A percentile compares a stretch with the other conserved stretches of the same genome.
Conservation (phyloP, 768 basidiomycete species). For the Mrakia hoshinonis region DNA sequence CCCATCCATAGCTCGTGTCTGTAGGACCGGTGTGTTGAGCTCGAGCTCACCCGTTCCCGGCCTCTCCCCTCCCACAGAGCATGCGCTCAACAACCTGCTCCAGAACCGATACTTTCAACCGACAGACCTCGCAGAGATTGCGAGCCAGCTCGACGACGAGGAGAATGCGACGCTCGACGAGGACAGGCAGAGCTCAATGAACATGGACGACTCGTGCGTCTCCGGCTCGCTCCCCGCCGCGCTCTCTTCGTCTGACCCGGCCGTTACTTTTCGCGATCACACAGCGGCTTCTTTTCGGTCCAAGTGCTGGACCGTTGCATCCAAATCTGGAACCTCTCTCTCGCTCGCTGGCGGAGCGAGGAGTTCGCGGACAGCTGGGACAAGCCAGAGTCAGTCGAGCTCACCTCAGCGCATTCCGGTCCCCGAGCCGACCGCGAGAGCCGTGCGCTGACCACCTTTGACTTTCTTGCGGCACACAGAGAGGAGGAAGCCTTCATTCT, state of each 20-base stretch:
- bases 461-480: neutral
- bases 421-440: too few relatives aligned
- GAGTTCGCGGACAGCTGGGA: slow-evolving; percentile 14
- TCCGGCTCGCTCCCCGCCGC: too few relatives aligned
- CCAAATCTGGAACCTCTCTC: slow-evolving; percentile 19
- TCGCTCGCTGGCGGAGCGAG: slow-evolving; percentile 25
- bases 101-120: slow-evolving; percentile 23
- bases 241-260: neutral
- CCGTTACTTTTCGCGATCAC: neutral
- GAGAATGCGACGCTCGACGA: slow-evolving; percentile 18
- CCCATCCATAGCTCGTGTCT: neutral
- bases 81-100: slow-evolving; percentile 29
- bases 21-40: neutral
- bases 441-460: too few relatives aligned
- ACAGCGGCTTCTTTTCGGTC: neutral
- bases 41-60: neutral
- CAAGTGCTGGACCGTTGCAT: slow-evolving; percentile 17
- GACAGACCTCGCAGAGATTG: slow-evolving; percentile 24
- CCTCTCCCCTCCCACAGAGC: neutral
- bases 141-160: slow-evolving; percentile 23
- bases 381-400: slow-evolving; percentile 19
- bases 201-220: slow-evolving; percentile 22
- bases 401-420: neutral
- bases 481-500: slow-evolving; percentile 26
- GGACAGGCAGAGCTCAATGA: neutral